These are phyloP conservation scores for Penicillium sp. DNA, from an alignment of 2,329 filamentous ascomycete genomes.

Conservation along the genomic window DNA sequence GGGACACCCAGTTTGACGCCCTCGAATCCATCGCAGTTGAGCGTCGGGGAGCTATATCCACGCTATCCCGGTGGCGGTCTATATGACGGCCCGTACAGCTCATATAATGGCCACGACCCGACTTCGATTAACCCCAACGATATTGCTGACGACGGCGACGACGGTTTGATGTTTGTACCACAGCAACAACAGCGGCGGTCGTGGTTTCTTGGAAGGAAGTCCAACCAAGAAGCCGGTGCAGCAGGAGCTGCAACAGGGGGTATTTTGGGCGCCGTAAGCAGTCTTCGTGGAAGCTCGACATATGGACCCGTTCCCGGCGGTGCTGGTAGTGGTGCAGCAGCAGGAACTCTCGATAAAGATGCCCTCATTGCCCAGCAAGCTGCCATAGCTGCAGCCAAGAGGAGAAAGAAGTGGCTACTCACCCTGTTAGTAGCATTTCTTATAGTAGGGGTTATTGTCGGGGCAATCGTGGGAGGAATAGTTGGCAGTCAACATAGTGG, in stretches of 20 bases:
- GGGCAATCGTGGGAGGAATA: constrained; percentile 70
- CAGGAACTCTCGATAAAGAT: constrained; percentile 54
- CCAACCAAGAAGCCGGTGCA: constrained; percentile 28
- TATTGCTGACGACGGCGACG: constrained; percentile 84
- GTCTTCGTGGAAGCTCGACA: constrained; percentile 35
- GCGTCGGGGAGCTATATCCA: constrained; percentile 45
- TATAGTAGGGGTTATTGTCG: constrained; percentile 63
- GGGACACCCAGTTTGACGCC: constrained; percentile 28
- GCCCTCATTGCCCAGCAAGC: constrained; percentile 61
- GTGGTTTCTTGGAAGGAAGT: constrained; percentile 50
- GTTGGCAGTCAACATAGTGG: constrained; percentile 53
- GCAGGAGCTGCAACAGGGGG: constrained; percentile 38
- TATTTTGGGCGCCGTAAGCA: constrained; percentile 34
- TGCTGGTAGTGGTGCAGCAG: constrained; percentile 25
- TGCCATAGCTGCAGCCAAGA: constrained; percentile 49
- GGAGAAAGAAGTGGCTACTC: constrained; percentile 66
- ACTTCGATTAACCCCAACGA: constrained; percentile 68
- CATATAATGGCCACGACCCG: constrained; percentile 41
- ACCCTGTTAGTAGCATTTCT: constrained; percentile 43
- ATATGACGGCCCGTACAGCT: constrained; percentile 60
- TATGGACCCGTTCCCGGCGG: constrained; percentile 54
- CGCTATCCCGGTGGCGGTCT: constrained; percentile 34
- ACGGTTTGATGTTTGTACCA: constrained; percentile 61
- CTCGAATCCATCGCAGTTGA: constrained; percentile 42
- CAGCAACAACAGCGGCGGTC: constrained; percentile 48